These are phyloP conservation scores for Nicotiana tomentosiformis DNA, from an alignment of 257 asterid genomes.

Conservation along the genomic window DNA sequence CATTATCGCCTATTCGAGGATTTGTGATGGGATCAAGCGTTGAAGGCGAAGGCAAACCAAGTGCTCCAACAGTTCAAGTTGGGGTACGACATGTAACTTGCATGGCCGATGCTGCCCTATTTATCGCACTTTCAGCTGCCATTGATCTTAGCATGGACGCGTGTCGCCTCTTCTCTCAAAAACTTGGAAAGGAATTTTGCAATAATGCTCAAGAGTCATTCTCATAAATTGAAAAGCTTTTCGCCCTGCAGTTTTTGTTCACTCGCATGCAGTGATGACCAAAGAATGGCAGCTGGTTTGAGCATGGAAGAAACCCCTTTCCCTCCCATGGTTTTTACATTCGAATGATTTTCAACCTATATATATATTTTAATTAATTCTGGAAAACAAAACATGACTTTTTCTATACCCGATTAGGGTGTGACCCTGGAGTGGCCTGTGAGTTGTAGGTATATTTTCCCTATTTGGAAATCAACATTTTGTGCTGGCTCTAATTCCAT, in stretches of 20 bases:
- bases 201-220: constrained; percentile 38
- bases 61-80: constrained; percentile 65
- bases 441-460: too few species aligned
- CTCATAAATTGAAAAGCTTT: not conserved
- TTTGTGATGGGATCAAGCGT: constrained; percentile 78
- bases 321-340: too few species aligned
- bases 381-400: too few species aligned
- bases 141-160: constrained; percentile 88
- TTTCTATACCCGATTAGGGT: too few species aligned
- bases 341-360: too few species aligned
- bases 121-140: constrained; percentile 80
- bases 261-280: too few species aligned
- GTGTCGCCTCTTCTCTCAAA: constrained; percentile 59
- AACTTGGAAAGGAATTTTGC: constrained; percentile 65
- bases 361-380: too few species aligned
- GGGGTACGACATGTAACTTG: constrained; percentile 77
- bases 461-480: too few species aligned
- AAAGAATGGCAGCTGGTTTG: too few species aligned
- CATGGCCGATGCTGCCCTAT: constrained; percentile 78
- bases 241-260: not conserved
- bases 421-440: too few species aligned
- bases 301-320: too few species aligned
- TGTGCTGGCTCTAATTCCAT: too few species aligned
- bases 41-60: constrained; percentile 65
- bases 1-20: constrained; percentile 36